These are phyloP conservation scores for Aspergillus sp. DNA, from an alignment of 2,329 filamentous ascomycete species.

Conservation along the genomic window DNA sequence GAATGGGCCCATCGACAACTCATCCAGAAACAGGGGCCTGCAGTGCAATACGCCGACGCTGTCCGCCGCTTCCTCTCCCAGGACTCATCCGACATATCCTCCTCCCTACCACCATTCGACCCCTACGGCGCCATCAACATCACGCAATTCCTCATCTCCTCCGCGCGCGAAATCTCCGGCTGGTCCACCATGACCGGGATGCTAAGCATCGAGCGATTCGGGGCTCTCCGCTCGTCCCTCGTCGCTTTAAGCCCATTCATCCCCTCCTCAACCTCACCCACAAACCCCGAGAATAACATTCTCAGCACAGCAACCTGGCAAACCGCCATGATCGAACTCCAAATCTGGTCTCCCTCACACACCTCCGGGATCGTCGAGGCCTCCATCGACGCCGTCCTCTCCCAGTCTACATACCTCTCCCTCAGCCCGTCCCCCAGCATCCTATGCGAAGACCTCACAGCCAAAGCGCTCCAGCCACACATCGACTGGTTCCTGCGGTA, in stretches of 20 bases:
- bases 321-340: constrained; percentile 45
- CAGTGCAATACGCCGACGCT: constrained; percentile 37
- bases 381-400: constrained; percentile 37
- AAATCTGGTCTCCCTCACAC: constrained; percentile 44
- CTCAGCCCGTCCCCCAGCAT: constrained; percentile 32
- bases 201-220: constrained; percentile 41
- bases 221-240: constrained; percentile 37
- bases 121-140: constrained; percentile 46
- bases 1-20: constrained; percentile 29
- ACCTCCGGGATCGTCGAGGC: constrained; percentile 40
- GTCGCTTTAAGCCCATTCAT: constrained; percentile 34
- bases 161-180: constrained; percentile 43
- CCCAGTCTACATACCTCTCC: constrained; percentile 28
- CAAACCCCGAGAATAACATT: background rate
- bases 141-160: constrained; percentile 43
- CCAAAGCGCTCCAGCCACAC: constrained; percentile 34
- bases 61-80: constrained; percentile 39
- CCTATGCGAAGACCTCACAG: constrained; percentile 30
- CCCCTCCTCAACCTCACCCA: background rate
- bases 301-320: constrained; percentile 42
- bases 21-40: constrained; percentile 27
- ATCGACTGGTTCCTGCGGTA: constrained; percentile 43
- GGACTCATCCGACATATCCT: constrained; percentile 18
- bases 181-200: constrained; percentile 47
- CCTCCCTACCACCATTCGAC: constrained; percentile 36